phyloP scores from a whole-genome alignment of 768 basidiomycete genomes.

The Pisolithus tinctorius region DNA sequence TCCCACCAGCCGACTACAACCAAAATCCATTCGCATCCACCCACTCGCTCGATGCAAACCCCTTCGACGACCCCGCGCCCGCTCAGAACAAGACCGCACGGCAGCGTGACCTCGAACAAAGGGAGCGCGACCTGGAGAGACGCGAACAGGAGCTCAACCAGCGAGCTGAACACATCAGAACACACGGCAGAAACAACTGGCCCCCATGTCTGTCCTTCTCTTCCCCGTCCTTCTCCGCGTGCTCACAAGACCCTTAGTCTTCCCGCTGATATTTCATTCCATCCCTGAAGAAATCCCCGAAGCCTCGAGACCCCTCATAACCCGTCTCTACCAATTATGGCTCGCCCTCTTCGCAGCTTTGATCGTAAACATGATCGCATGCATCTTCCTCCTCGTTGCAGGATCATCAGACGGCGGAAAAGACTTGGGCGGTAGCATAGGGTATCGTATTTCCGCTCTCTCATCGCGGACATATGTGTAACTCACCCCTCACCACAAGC shows the following conservation, averaged over 20 bases:
- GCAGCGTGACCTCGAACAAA: slow-evolving; percentile 57
- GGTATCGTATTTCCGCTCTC: slow-evolving; percentile 37
- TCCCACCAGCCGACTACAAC: slow-evolving; percentile 24
- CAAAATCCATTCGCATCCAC: slow-evolving; percentile 84
- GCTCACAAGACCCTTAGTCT: slow-evolving; percentile 49
- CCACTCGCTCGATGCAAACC: slow-evolving; percentile 80
- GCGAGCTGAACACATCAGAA: slow-evolving; percentile 62
- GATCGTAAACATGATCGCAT: slow-evolving; percentile 84
- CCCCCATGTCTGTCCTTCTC: slow-evolving; percentile 63
- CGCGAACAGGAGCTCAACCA: slow-evolving; percentile 69
- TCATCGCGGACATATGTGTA: slow-evolving; percentile 4
- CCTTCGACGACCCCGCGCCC: slow-evolving; percentile 79
- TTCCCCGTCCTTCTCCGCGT: slow-evolving; percentile 11
- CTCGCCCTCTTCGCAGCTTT: slow-evolving; percentile 79
- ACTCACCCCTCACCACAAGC: slow-evolving; percentile 33
- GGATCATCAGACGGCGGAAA: slow-evolving; percentile 71
- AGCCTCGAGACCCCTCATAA: slow-evolving; percentile 69
- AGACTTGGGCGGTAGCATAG: slow-evolving; percentile 77
- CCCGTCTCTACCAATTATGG: slow-evolving; percentile 90
- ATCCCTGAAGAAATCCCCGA: slow-evolving; percentile 88
- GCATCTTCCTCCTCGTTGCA: slow-evolving; percentile 75
- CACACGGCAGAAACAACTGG: slow-evolving; percentile 87
- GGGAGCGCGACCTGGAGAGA: slow-evolving; percentile 77
- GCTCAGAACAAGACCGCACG: slow-evolving; percentile 31
- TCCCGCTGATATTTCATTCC: slow-evolving; percentile 90